Base-by-base conservation (phyloP, 164 flowering plant genomes). In the Vitis riparia region DNA sequence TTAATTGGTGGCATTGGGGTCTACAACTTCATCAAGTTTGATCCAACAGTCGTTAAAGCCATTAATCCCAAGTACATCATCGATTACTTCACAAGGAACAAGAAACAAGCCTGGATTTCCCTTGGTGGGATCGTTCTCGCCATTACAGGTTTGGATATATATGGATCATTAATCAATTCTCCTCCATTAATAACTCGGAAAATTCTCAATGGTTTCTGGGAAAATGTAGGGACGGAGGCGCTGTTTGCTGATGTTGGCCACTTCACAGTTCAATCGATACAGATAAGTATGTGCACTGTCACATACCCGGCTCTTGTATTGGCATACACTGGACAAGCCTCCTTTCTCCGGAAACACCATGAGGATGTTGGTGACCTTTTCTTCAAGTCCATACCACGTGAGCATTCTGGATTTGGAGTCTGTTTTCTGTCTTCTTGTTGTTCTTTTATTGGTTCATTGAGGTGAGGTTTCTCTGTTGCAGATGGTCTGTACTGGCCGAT, bases 191-290 rank as follows among this genome's bases (percentile, higher is more conserved):
- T 32, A 32, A 32, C 44, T 32, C 7, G 44, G 44, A 32, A 32
- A 32, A 32, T 15, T 47, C 23, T 58, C 3, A 52, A 52, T 47
- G 19, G 44, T 11, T 1, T 47, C 2, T 3, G 5, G 27, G 27
- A 12, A 47, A 57, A 68, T 79, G 71, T 84, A 84, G 93, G 95
- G 71, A 79, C 90, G 7, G 96, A 90, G 68, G 97, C 97, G 17
- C 11, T 90, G 61, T 90, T 88, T 73, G 96, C 92, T 0, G 96
- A 92, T 73, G 77, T 92, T 49, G 96, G 90, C 0, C 96, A 90
- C 68, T 92, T 92, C 71, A 74, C 82, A 0, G 98, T 91, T 17
- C 75, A 70, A 52, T 86, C 96, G 0, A 84, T 89, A 23, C 94
- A 91, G 57, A 73, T 91, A 60, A 88, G 91, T 59, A 83, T 83